phyloP scores from a whole-genome alignment of 2,329 filamentous ascomycete species.

The Juglanconis sp. region DNA sequence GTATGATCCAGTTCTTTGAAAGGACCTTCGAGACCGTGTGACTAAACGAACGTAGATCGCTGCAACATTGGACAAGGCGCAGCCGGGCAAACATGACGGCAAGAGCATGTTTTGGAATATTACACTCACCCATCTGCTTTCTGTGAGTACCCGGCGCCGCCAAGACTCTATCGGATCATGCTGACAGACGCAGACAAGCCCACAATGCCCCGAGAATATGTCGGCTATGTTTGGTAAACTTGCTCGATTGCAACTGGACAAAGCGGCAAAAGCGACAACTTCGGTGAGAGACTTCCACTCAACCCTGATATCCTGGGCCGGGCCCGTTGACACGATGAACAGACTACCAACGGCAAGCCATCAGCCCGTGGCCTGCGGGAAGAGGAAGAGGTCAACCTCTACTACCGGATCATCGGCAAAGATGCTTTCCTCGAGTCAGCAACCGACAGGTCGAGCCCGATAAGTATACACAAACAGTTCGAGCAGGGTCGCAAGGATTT shows the following conservation, averaged over 20 bases:
- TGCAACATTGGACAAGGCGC: slow-evolving; percentile 49
- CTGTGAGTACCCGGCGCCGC: slow-evolving; percentile 36
- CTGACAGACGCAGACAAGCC: slow-evolving; percentile 38
- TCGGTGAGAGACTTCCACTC: slow-evolving; percentile 30
- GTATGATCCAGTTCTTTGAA: slow-evolving; percentile 29
- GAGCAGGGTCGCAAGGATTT: slow-evolving; percentile 45
- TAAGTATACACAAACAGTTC: slow-evolving; percentile 44
- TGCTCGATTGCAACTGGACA: slow-evolving; percentile 48
- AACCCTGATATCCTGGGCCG: too few relatives aligned
- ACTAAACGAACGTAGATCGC: slow-evolving; percentile 42
- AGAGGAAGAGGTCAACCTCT: slow-evolving; percentile 49
- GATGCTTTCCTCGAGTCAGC: slow-evolving; percentile 41
- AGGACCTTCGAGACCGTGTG: too few relatives aligned
- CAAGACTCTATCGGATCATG: neutral
- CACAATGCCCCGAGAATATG: slow-evolving; percentile 46
- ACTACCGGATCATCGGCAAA: slow-evolving; percentile 44
- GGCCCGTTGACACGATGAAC: neutral
- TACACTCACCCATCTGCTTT: slow-evolving; percentile 49
- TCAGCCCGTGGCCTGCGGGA: slow-evolving; percentile 35
- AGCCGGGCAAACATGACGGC: slow-evolving; percentile 43
- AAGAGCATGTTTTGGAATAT: slow-evolving; percentile 55
- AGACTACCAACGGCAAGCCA: slow-evolving; percentile 7
- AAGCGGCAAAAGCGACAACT: slow-evolving; percentile 44
- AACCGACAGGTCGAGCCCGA: slow-evolving; percentile 18
- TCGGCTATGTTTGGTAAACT: slow-evolving; percentile 50